These are phyloP conservation scores for Chrysanthemum seticuspe DNA, from an alignment of 129 eudicot species.

Conservation along the genomic window DNA sequence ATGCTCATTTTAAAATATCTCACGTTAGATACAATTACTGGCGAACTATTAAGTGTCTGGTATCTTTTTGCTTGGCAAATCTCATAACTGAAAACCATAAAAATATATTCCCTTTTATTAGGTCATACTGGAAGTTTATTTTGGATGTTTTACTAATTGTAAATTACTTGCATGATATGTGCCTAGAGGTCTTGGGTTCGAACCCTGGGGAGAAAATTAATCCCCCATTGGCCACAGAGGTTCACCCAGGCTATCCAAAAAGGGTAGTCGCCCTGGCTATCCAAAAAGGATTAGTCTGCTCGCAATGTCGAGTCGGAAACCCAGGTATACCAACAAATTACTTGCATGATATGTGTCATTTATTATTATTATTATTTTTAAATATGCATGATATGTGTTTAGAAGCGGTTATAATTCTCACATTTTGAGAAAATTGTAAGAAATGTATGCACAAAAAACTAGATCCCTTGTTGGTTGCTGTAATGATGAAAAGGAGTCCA, in stretches of 20 bases:
- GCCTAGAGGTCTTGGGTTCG: too few species aligned
- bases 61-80: not conserved
- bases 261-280: too few species aligned
- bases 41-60: not conserved
- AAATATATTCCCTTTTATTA: not conserved
- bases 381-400: not conserved
- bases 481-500: not conserved
- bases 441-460: not conserved
- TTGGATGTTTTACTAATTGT: not conserved
- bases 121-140: not conserved
- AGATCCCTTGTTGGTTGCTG: slow-evolving; percentile 2
- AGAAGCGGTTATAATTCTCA: not conserved
- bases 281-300: too few species aligned
- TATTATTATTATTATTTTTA: too few species aligned
- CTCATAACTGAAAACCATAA: not conserved
- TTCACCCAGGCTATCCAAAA: too few species aligned
- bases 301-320: too few species aligned
- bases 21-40: not conserved
- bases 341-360: not conserved
- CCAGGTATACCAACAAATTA: not conserved
- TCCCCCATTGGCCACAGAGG: too few species aligned
- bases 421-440: not conserved
- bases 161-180: not conserved
- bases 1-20: not conserved
- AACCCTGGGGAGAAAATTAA: too few species aligned